A percentile compares a stretch with the other conserved stretches of the same genome.
phyloP scores from a whole-genome alignment of 1,139 yeast species.

The Yamadazyma taylorii region DNA sequence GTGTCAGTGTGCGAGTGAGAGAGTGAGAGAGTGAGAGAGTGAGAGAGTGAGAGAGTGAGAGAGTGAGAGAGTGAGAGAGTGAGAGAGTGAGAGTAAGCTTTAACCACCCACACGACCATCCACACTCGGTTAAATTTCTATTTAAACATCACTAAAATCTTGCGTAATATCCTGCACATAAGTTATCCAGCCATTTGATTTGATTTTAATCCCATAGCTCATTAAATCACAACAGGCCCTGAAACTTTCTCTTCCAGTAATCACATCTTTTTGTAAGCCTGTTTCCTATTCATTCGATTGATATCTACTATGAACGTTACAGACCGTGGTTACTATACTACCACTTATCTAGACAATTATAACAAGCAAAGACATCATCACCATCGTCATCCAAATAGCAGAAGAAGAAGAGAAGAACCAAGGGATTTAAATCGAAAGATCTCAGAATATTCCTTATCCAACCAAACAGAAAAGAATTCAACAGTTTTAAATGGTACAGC shows the following conservation, averaged over 20 bases:
- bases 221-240: no score
- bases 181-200: slow-evolving; percentile 3
- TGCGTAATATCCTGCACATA: slow-evolving; percentile 1
- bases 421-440: background rate
- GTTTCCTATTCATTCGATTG: background rate
- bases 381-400: slow-evolving; percentile 3
- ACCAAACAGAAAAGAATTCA: background rate
- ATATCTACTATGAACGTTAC: slow-evolving; percentile 28
- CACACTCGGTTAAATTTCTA: no score
- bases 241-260: background rate
- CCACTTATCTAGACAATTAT: slow-evolving; percentile 24
- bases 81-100: no score
- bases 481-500: background rate
- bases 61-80: no score
- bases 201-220: no score
- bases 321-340: slow-evolving; percentile 28
- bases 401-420: background rate
- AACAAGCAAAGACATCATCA: slow-evolving; percentile 10
- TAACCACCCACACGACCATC: no score
- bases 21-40: no score
- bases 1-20: no score
- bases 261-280: background rate
- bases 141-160: no score
- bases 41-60: no score
- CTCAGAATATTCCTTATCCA: slow-evolving; percentile 6